Conservation (phyloP, 1,139 yeast species). For the Yamadazyma kanchanaburiensis region DNA sequence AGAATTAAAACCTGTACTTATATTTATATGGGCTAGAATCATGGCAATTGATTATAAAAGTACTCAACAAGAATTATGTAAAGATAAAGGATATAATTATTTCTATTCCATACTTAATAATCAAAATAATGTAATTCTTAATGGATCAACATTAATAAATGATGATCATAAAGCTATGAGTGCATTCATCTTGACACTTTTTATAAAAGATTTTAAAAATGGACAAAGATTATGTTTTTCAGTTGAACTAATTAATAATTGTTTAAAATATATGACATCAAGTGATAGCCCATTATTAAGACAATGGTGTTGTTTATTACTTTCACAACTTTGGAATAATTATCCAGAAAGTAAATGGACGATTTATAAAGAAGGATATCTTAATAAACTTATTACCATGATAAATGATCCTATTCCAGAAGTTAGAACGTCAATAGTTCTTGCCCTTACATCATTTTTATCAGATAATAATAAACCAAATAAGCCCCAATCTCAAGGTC, state of each 20-base stretch:
- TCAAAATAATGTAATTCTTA: constrained; percentile 22
- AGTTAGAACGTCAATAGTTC: constrained; percentile 80
- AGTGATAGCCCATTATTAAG: constrained; percentile 83
- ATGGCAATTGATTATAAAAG: constrained; percentile 92
- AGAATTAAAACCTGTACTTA: constrained; percentile 88
- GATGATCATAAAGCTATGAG: constrained; percentile 96
- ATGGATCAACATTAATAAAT: constrained; percentile 30
- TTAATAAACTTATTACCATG: constrained; percentile 53
- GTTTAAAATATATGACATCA: constrained; percentile 62
- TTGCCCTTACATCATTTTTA: constrained; percentile 70
- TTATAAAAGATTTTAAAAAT: constrained; percentile 72
- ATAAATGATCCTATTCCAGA: constrained; percentile 92
- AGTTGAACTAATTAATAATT: constrained; percentile 65
- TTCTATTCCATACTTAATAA: constrained; percentile 68
- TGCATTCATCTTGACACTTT: constrained; percentile 81
- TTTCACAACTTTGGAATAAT: constrained; percentile 74
- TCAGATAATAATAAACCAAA: constrained; percentile 33
- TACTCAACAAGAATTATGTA: constrained; percentile 88
- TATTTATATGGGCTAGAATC: constrained; percentile 96
- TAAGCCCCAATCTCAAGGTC: constrained; percentile 15
- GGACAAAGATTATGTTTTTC: constrained; percentile 83
- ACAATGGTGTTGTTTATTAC: constrained; percentile 85
- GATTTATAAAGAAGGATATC: constrained; percentile 62
- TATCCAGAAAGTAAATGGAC: constrained; percentile 77
- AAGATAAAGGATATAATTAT: constrained; percentile 88